Evolutionary conservation across 2,329 filamentous ascomycete species (phyloP).

Genomic region (Arthrinium puccinioides): DNA sequence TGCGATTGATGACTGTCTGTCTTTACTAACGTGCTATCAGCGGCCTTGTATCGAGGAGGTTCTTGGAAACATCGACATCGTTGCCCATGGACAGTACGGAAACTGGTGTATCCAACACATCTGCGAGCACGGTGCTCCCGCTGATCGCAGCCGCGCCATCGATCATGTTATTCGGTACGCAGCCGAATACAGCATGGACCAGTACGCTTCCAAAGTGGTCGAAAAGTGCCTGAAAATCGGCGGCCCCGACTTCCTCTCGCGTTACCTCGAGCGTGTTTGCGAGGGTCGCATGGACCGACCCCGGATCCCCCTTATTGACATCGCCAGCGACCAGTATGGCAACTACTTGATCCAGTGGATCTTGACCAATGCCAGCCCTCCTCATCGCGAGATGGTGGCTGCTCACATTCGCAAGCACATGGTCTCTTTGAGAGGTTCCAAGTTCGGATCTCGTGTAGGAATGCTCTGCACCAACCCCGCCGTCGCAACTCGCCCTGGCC

Average conservation of each 20-base stretch:
- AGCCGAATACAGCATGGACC: constrained; percentile 96
- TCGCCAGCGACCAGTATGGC: constrained; percentile 96
- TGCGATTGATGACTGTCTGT: neutral
- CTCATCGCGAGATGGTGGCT: constrained; percentile 89
- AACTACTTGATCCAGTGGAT: constrained; percentile 99
- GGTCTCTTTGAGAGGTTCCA: constrained; percentile 96
- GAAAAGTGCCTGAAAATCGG: constrained; percentile 99
- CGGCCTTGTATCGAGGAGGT: constrained; percentile 97
- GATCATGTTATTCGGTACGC: constrained; percentile 93
- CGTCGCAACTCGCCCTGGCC: constrained; percentile 79
- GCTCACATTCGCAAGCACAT: constrained; percentile 97
- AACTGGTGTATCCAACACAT: constrained; percentile 99
- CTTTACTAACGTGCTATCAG: constrained; percentile 33
- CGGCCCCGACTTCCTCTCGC: constrained; percentile 79
- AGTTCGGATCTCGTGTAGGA: constrained; percentile 95
- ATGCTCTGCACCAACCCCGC: constrained; percentile 98
- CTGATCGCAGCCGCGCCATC: constrained; percentile 86
- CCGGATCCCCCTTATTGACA: constrained; percentile 94
- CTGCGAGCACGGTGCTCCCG: constrained; percentile 88
- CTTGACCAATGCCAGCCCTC: constrained; percentile 75
- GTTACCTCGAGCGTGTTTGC: constrained; percentile 89
- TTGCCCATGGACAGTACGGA: constrained; percentile 94
- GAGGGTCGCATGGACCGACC: constrained; percentile 85
- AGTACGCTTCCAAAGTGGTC: constrained; percentile 97
- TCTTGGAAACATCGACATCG: constrained; percentile 87